phyloP scores from a whole-genome alignment of 148 eudicot genomes.

The Vaccinium darrowii region DNA sequence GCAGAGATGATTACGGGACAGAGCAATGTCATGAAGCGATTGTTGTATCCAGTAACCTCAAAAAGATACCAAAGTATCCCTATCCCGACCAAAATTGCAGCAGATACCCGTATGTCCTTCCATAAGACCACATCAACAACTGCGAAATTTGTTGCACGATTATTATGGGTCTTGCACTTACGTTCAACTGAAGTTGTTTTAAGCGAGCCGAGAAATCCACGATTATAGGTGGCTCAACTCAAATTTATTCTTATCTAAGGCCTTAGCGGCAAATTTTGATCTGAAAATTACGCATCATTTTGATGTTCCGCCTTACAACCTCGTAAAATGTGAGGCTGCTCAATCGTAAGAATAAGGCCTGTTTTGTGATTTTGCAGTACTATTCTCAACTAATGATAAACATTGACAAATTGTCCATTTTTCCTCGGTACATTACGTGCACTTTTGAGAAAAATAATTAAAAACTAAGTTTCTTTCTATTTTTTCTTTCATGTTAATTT shows the following conservation, averaged over 20 bases:
- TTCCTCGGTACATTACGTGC: too few species aligned
- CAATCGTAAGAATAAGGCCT: too few species aligned
- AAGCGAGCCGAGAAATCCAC: too few species aligned
- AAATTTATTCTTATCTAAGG: neutral
- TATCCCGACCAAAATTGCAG: slow-evolving; percentile 29
- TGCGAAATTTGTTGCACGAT: slow-evolving; percentile 16
- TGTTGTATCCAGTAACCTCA: slow-evolving; percentile 38
- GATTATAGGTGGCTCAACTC: neutral
- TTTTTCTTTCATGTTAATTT: too few species aligned
- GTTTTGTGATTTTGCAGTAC: too few species aligned
- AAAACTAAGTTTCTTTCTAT: too few species aligned
- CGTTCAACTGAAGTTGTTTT: neutral
- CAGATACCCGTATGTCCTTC: slow-evolving; percentile 40
- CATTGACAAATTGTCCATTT: too few species aligned
- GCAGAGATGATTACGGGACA: slow-evolving; percentile 37
- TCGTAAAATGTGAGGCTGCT: too few species aligned
- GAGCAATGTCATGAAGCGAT: slow-evolving; percentile 29
- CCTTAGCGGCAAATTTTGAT: neutral
- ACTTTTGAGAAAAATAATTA: too few species aligned
- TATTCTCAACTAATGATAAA: too few species aligned
- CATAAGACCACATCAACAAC: slow-evolving; percentile 46
- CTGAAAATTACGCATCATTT: too few species aligned
- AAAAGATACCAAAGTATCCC: slow-evolving; percentile 44
- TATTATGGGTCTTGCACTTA: neutral
- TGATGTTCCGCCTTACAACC: too few species aligned